These are phyloP conservation scores for Solanum hybrid DNA, from an alignment of 305 asterid genomes.

Conservation along the genomic window DNA sequence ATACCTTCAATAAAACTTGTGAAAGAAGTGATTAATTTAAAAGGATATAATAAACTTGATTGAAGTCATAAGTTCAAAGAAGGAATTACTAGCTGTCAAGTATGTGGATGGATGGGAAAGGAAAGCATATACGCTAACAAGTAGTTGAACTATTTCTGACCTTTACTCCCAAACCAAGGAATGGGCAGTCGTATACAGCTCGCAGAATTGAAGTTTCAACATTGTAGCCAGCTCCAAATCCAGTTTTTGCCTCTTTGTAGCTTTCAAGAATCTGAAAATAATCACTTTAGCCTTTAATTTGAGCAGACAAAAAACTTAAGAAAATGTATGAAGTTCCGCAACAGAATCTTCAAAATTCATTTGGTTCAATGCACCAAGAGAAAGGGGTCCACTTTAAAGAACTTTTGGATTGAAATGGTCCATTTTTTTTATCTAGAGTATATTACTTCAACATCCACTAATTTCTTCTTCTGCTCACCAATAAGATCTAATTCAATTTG, in stretches of 20 bases:
- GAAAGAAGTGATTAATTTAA: background rate
- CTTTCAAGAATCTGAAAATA: slow-evolving; percentile 58
- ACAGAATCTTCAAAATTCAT: background rate
- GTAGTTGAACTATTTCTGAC: slow-evolving; percentile 19
- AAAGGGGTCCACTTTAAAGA: background rate
- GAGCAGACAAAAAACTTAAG: background rate
- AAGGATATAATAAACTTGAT: background rate
- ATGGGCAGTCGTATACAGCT: slow-evolving; percentile 83
- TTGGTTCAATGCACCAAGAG: background rate
- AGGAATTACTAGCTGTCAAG: background rate
- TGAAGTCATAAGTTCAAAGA: background rate
- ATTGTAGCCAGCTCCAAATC: slow-evolving; percentile 74
- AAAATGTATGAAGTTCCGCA: background rate
- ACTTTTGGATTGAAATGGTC: background rate
- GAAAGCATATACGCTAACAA: background rate
- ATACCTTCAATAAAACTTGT: background rate
- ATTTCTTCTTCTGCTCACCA: background rate
- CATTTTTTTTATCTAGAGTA: background rate
- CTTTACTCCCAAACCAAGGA: slow-evolving; percentile 62
- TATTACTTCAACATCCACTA: background rate
- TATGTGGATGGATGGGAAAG: background rate
- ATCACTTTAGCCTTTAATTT: slow-evolving; percentile 11
- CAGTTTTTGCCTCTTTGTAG: slow-evolving; percentile 63
- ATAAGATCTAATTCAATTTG: background rate
- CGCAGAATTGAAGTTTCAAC: slow-evolving; percentile 56